Conservation (phyloP, 768 basidiomycete species). For the Dictyophora rubrovolvata region DNA sequence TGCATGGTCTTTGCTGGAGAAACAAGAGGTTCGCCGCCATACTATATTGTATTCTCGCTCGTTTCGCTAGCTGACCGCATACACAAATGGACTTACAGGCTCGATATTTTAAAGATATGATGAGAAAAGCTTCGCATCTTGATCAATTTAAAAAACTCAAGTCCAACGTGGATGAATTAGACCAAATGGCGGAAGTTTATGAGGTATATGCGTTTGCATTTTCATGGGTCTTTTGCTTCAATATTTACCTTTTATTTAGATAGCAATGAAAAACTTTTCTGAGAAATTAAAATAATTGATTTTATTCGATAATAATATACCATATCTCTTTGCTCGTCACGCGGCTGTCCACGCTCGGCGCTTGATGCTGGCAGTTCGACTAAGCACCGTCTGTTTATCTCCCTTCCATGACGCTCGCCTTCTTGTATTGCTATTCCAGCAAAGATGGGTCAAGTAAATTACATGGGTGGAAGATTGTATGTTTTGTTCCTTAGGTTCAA, state of each 20-base stretch:
- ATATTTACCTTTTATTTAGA: background rate
- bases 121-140: conserved; percentile 62
- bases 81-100: conserved; percentile 37
- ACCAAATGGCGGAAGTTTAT: conserved; percentile 47
- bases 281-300: background rate
- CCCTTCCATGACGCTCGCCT: background rate
- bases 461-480: conserved; percentile 67
- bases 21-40: conserved; percentile 58
- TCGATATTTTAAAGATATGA: conserved; percentile 77
- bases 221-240: background rate
- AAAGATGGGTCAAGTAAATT: conserved; percentile 57
- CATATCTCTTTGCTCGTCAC: background rate
- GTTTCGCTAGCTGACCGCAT: too few species aligned
- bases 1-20: conserved; percentile 93
- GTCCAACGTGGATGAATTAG: conserved; percentile 52
- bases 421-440: background rate
- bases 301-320: background rate
- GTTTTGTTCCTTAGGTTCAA: conserved; percentile 4
- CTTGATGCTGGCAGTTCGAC: background rate
- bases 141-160: conserved; percentile 57
- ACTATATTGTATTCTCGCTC: too few species aligned
- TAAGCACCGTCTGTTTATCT: too few species aligned
- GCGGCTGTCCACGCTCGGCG: too few species aligned
- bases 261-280: background rate
- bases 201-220: conserved; percentile 37